Evolutionary conservation across 164 flowering plant genomes (phyloP).

Genomic region (Nymphaea colorata): DNA sequence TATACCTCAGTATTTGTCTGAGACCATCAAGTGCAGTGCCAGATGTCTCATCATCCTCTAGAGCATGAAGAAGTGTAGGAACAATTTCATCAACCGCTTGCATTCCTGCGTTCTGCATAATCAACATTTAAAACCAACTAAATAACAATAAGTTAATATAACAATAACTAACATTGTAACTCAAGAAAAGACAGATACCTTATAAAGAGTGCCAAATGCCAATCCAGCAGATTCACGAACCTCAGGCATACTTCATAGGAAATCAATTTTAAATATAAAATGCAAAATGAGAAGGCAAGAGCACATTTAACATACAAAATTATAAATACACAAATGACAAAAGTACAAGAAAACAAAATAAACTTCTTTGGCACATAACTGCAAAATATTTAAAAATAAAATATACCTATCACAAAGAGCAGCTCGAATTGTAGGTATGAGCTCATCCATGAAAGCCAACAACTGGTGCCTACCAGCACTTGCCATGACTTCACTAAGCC

Average conservation of each 20-base stretch:
- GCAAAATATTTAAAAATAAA: background rate
- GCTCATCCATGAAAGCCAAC: slow-evolving; percentile 85
- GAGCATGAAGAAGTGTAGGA: slow-evolving; percentile 88
- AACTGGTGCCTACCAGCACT: slow-evolving; percentile 91
- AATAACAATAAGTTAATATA: background rate
- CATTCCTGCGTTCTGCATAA: slow-evolving; percentile 90
- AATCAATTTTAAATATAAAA: background rate
- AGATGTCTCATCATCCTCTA: slow-evolving; percentile 83
- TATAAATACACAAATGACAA: too few species aligned
- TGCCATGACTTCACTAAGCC: slow-evolving; percentile 98
- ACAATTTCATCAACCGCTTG: slow-evolving; percentile 99
- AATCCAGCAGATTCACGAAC: slow-evolving; percentile 97
- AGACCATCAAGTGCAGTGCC: slow-evolving; percentile 98
- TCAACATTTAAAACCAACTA: slow-evolving; percentile 1
- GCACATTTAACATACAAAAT: too few species aligned
- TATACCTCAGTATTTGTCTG: slow-evolving; percentile 89
- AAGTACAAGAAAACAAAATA: background rate
- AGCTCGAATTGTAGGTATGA: slow-evolving; percentile 90
- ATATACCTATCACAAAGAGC: slow-evolving; percentile 95
- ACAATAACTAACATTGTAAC: background rate
- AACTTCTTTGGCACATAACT: too few species aligned
- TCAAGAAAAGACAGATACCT: slow-evolving; percentile 30
- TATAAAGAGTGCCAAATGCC: slow-evolving; percentile 94
- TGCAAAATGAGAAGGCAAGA: background rate
- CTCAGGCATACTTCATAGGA: slow-evolving; percentile 45